Conservation (phyloP, 345 rosid genomes). For the Turritis glabra region DNA sequence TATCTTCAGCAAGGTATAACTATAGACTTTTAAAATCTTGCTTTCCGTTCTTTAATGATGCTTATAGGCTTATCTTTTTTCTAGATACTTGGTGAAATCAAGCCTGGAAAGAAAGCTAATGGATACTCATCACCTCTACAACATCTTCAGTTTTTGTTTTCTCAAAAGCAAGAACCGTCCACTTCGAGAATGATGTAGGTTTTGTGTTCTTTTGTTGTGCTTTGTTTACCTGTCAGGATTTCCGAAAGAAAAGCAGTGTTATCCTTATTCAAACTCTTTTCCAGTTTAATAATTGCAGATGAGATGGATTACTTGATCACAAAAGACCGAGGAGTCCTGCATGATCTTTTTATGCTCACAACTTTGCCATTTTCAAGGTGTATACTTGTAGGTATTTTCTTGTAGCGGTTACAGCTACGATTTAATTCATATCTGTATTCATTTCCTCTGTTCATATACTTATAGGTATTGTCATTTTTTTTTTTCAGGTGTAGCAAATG, state of each 20-base stretch:
- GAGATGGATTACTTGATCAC: slow-evolving; percentile 91
- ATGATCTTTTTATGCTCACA: slow-evolving; percentile 92
- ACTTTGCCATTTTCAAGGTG: slow-evolving; percentile 73
- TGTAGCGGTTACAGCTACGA: neutral
- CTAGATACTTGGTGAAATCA: slow-evolving; percentile 54
- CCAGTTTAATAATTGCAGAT: slow-evolving; percentile 78
- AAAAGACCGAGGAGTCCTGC: slow-evolving; percentile 72
- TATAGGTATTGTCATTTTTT: too few species aligned
- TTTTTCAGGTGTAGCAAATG: slow-evolving; percentile 77
- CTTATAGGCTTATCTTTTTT: slow-evolving; percentile 34
- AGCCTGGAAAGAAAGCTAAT: slow-evolving; percentile 37
- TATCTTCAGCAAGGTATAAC: slow-evolving; percentile 71
- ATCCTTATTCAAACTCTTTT: neutral
- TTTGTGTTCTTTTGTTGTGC: neutral
- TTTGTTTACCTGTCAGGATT: neutral
- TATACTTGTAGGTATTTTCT: slow-evolving; percentile 71
- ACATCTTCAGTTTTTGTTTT: slow-evolving; percentile 64
- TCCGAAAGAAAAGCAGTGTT: neutral
- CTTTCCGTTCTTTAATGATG: neutral
- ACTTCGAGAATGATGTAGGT: slow-evolving; percentile 63
- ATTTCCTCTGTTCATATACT: slow-evolving; percentile 28
- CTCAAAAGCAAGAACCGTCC: slow-evolving; percentile 50
- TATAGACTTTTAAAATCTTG: neutral
- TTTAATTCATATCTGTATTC: slow-evolving; percentile 22
- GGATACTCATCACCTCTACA: slow-evolving; percentile 52